Evolutionary conservation across 306 rosid species (phyloP).

Genomic region (Neltuma alba): DNA sequence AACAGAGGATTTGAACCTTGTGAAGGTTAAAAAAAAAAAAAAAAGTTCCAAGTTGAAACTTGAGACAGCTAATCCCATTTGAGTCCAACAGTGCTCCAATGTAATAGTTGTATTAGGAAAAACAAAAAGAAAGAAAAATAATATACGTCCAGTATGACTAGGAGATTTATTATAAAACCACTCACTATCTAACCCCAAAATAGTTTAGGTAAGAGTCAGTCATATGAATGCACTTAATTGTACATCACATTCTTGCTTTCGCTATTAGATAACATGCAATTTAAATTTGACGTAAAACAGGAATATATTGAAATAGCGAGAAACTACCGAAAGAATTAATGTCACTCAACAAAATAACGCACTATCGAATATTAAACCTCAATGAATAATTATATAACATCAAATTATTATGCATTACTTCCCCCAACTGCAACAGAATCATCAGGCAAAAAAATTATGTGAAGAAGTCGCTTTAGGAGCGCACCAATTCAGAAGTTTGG

Average conservation of each 20-base stretch:
- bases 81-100: no score
- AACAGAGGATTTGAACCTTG: background rate
- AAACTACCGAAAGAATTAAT: background rate
- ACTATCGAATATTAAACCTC: background rate
- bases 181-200: no score
- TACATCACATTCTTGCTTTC: background rate
- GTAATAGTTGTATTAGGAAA: no score
- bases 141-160: no score
- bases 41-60: no score
- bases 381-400: background rate
- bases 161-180: no score
- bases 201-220: no score
- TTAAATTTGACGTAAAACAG: background rate
- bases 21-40: background rate
- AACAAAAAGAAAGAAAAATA: no score
- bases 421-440: background rate
- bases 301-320: background rate
- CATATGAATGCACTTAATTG: no score
- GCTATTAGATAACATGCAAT: background rate
- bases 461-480: background rate
- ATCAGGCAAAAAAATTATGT: background rate
- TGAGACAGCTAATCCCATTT: no score
- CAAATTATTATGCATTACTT: background rate
- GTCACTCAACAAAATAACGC: background rate
- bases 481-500: slow-evolving; percentile 81